Evolutionary conservation across 306 rosid species (phyloP).

Genomic region (Sicyos baderoa): DNA sequence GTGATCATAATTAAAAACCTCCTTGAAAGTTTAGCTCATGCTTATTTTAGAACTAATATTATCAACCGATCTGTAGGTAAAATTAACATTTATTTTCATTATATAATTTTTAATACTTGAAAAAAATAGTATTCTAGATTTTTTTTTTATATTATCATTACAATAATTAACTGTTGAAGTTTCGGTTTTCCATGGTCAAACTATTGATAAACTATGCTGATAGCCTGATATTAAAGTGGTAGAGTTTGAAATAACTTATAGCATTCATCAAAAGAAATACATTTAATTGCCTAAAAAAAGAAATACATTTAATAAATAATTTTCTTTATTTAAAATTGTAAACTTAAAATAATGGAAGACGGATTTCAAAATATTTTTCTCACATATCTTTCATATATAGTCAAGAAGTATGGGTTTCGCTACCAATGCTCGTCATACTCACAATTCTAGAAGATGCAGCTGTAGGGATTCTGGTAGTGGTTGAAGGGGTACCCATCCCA

Average conservation of each 20-base stretch:
- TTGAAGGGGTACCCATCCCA: constrained; percentile 99
- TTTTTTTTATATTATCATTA: background rate
- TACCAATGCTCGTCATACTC: constrained; percentile 32
- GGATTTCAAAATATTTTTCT: constrained; percentile 9
- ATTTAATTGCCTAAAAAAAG: background rate
- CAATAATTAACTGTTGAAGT: background rate
- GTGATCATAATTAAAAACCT: background rate
- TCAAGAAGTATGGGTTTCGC: background rate
- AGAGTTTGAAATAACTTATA: constrained; percentile 8
- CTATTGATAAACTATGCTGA: background rate
- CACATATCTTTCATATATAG: background rate
- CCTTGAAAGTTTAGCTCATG: background rate
- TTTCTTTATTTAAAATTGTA: background rate
- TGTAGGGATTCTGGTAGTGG: constrained; percentile 99
- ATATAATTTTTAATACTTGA: background rate
- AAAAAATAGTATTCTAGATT: background rate
- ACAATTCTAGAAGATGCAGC: constrained; percentile 97
- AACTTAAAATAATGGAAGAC: background rate
- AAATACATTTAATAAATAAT: no score
- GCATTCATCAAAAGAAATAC: background rate
- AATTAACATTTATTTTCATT: background rate
- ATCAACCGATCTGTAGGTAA: background rate
- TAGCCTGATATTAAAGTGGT: background rate
- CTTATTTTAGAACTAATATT: background rate
- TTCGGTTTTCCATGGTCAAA: constrained; percentile 2